Base-by-base conservation (phyloP, 257 asterid genomes). In the Cruciata laevipes region DNA sequence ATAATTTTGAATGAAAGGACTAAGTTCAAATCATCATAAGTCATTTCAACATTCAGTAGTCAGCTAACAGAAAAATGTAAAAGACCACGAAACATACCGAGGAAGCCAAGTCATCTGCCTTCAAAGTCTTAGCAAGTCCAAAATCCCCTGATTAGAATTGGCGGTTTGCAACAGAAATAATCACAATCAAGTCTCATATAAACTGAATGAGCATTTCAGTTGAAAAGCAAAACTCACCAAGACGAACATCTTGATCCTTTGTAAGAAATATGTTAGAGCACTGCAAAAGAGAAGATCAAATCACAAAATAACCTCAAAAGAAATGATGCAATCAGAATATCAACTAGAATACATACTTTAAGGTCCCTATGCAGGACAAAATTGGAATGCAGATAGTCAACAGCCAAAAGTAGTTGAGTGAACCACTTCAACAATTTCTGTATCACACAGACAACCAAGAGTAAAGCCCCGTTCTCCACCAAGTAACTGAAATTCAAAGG, bases 61-160 rank as follows among this genome's bases (percentile, higher is more conserved):
- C 61, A 56, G 30, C 23, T 21, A 20, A 33, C 3, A 16, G 33
- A 31, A 61, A 38, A 11, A 25, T 3, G 24, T 32, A 11, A 30
- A 44, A 5, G 75, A 73, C 74, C 51, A 73, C 69, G 49, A 74
- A 44, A 82, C 96, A 66, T 86, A 94, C 99, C 10, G 99, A 94
- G 80, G 99, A 94, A 75, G 99, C 95, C 92, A 94, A 83, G 83
- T 94, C 98, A 79, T 94, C 99, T 67, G 95, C 96, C 83, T 90
- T 90, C 86, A 94, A 64, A 57, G 98, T 88, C 81, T 94, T 94
- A 20, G 99, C 99, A 61, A 94, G 96, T 77, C 99, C 99, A 76
- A 94, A 94, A 80, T 94, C 99, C 74, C 99, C 99, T 94, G 82
- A 21, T n/a, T 67, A 79, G 74, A 44, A 40, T 7, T 49, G 57